phyloP scores from a whole-genome alignment of 805 yeast species.

The Suhomyces emberorum region DNA sequence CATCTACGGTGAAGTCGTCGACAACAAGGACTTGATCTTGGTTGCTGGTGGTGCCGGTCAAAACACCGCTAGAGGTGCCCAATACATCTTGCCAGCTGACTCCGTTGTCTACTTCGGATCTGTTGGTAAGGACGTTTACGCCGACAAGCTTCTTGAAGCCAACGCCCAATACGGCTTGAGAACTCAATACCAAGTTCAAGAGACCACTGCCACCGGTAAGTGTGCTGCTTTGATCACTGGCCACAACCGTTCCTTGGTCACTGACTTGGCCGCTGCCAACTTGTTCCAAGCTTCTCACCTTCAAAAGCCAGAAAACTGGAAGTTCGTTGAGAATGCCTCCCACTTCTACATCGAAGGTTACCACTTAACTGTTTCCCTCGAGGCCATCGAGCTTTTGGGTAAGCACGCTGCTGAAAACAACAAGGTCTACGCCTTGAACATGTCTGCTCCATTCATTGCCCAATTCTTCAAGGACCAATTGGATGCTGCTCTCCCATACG shows the following conservation, averaged over 20 bases:
- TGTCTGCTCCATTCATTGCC: conserved; percentile 96
- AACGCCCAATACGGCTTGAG: conserved; percentile 84
- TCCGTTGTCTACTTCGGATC: conserved; percentile 94
- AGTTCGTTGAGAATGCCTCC: conserved; percentile 72
- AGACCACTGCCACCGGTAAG: conserved; percentile 83
- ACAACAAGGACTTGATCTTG: conserved; percentile 55
- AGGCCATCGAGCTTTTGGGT: conserved; percentile 85
- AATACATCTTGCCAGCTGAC: conserved; percentile 74
- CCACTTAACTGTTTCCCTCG: conserved; percentile 97
- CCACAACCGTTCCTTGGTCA: conserved; percentile 84
- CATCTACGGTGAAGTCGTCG: conserved; percentile 75
- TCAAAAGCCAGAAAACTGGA: conserved; percentile 88
- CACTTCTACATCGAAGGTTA: conserved; percentile 96
- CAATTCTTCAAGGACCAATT: conserved; percentile 92
- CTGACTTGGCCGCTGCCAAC: conserved; percentile 97
- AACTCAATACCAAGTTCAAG: conserved; percentile 80
- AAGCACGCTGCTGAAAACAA: conserved; percentile 83
- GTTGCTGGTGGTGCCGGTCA: conserved; percentile 99
- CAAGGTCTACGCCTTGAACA: conserved; percentile 78
- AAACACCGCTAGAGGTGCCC: conserved; percentile 98
- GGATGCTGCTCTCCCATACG: conserved; percentile 76
- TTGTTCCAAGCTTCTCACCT: conserved; percentile 89
- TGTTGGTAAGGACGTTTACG: conserved; percentile 89
- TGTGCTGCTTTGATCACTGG: conserved; percentile 96
- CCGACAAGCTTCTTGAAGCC: conserved; percentile 77